Conservation (phyloP, 169 alveolate species). For the Plasmodium berghei region DNA sequence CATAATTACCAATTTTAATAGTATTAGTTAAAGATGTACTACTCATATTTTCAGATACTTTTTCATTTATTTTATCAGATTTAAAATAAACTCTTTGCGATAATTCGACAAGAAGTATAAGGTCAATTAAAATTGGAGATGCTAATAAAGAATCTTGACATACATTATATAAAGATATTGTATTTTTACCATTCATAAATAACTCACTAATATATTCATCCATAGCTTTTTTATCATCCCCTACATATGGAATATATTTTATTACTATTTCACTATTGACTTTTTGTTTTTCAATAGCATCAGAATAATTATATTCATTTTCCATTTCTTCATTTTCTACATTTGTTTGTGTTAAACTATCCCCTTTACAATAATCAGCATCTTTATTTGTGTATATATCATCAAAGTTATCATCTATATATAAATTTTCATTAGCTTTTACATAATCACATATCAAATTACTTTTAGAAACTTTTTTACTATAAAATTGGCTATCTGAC, state of each 20-base stretch:
- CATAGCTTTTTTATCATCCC: conserved; percentile 93
- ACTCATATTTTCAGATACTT: background rate
- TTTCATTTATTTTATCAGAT: background rate
- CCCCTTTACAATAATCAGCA: conserved; percentile 85
- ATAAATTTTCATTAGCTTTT: conserved; percentile 87
- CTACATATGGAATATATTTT: conserved; percentile 92
- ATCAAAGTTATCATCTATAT: conserved; percentile 77
- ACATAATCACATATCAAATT: conserved; percentile 92
- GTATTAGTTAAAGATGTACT: background rate
- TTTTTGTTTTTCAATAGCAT: conserved; percentile 54
- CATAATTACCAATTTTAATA: conserved; percentile 40
- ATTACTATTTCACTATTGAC: conserved; percentile 86
- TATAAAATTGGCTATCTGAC: conserved; percentile 88
- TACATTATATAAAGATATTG: conserved; percentile 89
- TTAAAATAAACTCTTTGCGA: conserved; percentile 53
- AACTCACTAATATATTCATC: conserved; percentile 93
- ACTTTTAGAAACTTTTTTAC: conserved; percentile 91
- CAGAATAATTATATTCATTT: conserved; percentile 23
- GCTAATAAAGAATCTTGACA: conserved; percentile 94
- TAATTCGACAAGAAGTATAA: conserved; percentile 89
- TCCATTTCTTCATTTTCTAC: conserved; percentile 17
- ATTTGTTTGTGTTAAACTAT: conserved; percentile 10
- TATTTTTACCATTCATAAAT: conserved; percentile 91
- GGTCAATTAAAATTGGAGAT: conserved; percentile 91
- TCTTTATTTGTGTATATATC: conserved; percentile 20